phyloP scores from a whole-genome alignment of 768 basidiomycete genomes.

The Pleurotus djamor region DNA sequence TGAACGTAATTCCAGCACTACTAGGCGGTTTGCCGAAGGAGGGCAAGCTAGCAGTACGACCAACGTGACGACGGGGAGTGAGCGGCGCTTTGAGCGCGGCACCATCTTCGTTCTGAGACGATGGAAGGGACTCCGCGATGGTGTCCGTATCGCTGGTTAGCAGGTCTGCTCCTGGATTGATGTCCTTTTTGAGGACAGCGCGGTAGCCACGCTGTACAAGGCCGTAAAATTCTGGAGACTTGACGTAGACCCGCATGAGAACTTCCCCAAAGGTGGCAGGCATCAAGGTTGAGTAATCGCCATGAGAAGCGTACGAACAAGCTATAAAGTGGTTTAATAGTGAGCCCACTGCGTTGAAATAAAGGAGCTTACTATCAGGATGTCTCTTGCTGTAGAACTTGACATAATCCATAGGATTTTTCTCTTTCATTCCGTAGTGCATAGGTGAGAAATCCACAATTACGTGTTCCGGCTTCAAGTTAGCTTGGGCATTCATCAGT shows the following conservation, averaged over 20 bases:
- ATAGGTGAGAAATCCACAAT: conserved; percentile 63
- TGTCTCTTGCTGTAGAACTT: conserved; percentile 73
- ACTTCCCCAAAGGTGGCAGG: conserved; percentile 69
- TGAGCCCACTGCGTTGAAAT: too few species aligned
- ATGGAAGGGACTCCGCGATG: neutral
- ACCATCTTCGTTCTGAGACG: neutral
- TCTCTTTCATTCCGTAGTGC: conserved; percentile 76
- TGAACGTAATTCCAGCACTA: neutral
- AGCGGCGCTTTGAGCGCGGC: neutral
- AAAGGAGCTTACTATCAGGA: conserved; percentile 44
- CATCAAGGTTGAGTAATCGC: conserved; percentile 64
- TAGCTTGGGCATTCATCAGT: conserved; percentile 18
- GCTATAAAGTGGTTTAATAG: conserved; percentile 24
- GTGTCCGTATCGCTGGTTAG: neutral
- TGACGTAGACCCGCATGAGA: conserved; percentile 68
- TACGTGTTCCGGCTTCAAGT: conserved; percentile 46
- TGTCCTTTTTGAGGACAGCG: neutral
- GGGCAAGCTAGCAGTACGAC: neutral
- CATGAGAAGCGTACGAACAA: conserved; percentile 39
- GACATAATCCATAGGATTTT: conserved; percentile 67
- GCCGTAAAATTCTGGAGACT: conserved; percentile 33
- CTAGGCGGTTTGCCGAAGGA: neutral
- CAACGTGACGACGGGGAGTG: neutral
- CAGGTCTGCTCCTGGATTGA: conserved; percentile 1
- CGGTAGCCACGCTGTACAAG: neutral